Base-by-base conservation (phyloP, 2,329 filamentous ascomycete genomes). In the Emmonsiellopsis sp. region DNA sequence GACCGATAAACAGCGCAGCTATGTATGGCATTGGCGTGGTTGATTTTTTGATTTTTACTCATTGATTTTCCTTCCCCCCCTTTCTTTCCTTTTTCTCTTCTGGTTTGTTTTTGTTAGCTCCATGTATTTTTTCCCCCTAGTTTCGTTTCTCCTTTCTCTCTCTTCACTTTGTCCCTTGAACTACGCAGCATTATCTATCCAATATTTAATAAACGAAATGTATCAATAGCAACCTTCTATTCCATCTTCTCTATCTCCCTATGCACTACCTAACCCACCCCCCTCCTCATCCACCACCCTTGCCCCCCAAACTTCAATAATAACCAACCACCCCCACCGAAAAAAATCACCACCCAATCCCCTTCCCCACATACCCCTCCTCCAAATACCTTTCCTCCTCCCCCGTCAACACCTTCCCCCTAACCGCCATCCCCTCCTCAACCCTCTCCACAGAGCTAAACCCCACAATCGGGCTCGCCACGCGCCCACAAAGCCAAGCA, bases 351-450 rank as follows among this genome's bases (percentile, higher is more conserved):
- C 21, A 27, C 21, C 5, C 21, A 27, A 27, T 27, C 21, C 21
- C 39, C 53, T 27, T 27, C 21, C 21, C 21, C 21, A 63, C 53
- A 58, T 79, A 78, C 46, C 71, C 63, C 62, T 78, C 75, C 62
- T 78, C 75, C n/a, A 79, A 60, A 60, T 74, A 76, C 62, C 70
- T 71, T 57, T 74, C 71, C 60, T 78, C 76, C 49, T 77, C 76
- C 7, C 69, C 71, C 0, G 64, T 73, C 64, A 78, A 58, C 46
- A 59, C 61, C 63, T 77, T 74, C 3, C 70, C 73, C 51, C 67
- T 65, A 1, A 68, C 70, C 42, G 65, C 71, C 9, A 76, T 58
- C 7, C 75, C 75, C 61, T 79, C 75, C 32, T 80, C 77, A 54
- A 79, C 71, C 42, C 77, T 63, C 51, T 68, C 71, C 8, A 70